Evolutionary conservation across 2,329 filamentous ascomycete species (phyloP).

Genomic region (Fusarium acutatum): DNA sequence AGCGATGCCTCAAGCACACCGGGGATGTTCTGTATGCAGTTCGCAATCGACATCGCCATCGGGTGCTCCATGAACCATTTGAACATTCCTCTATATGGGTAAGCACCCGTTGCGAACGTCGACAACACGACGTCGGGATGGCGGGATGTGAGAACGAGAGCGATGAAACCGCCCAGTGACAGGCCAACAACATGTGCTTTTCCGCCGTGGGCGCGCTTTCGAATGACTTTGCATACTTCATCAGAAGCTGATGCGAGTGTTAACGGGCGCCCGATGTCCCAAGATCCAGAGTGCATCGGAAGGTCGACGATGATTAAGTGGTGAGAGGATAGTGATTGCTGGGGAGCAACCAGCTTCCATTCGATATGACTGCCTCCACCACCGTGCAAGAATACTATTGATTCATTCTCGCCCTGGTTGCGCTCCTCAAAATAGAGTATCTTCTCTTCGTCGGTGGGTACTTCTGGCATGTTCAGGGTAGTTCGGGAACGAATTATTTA

Average conservation of each 20-base stretch:
- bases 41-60: neutral
- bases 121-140: neutral
- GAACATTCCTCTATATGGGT: constrained; percentile 8
- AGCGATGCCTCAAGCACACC: constrained; percentile 2
- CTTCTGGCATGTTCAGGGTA: neutral
- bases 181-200: constrained; percentile 52
- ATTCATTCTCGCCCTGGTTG: neutral
- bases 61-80: constrained; percentile 22
- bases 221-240: constrained; percentile 45
- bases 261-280: neutral
- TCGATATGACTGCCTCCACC: constrained; percentile 10
- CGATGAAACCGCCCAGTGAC: constrained; percentile 40
- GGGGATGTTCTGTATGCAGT: neutral
- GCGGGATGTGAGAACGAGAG: constrained; percentile 1
- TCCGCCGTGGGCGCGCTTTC: constrained; percentile 43
- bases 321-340: neutral
- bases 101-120: constrained; percentile 7
- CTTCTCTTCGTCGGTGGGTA: neutral
- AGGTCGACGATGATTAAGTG: constrained; percentile 22
- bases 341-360: constrained; percentile 1
- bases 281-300: constrained; percentile 19
- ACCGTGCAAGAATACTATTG: constrained; percentile 5
- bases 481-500: neutral
- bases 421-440: neutral
- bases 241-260: neutral